Evolutionary conservation across 2,329 filamentous ascomycete species (phyloP).

Genomic region (Tolypocladium pustulatum): DNA sequence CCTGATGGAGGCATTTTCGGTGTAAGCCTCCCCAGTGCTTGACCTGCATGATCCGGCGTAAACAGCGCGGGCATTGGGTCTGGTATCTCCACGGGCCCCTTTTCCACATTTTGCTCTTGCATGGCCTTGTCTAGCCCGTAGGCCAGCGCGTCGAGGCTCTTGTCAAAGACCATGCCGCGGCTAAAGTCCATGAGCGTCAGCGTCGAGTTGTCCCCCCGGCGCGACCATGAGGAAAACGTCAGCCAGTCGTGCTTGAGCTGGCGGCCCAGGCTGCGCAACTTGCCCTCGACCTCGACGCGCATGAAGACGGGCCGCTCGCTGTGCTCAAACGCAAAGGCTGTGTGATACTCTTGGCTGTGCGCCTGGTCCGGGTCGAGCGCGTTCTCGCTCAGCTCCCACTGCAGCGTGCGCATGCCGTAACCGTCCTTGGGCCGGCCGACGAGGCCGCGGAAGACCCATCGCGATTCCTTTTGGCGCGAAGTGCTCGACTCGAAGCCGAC

Average conservation of each 20-base stretch:
- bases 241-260: not conserved
- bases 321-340: constrained; percentile 6
- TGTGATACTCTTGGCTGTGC: constrained; percentile 2
- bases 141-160: constrained; percentile 3
- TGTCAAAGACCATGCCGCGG: not conserved
- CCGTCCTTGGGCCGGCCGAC: constrained; percentile 1
- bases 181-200: constrained; percentile 1
- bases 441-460: constrained; percentile 3
- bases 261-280: not conserved
- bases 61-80: constrained; percentile 2
- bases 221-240: not conserved
- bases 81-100: constrained; percentile 2
- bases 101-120: constrained; percentile 1
- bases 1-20: not conserved
- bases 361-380: constrained; percentile 1
- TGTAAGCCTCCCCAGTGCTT: not conserved
- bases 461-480: not conserved
- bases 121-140: not conserved
- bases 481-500: constrained; percentile 3
- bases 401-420: constrained; percentile 1
- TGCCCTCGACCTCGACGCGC: constrained; percentile 4
- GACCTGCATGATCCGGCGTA: not conserved
- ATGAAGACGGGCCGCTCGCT: not conserved
- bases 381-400: constrained; percentile 4
- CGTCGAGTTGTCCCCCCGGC: not conserved